Percentiles rank a stretch among this genome's conserved stretches.
phyloP scores from a whole-genome alignment of 352 stramenopile species.

The Phytopythium chamaehyphon region DNA sequence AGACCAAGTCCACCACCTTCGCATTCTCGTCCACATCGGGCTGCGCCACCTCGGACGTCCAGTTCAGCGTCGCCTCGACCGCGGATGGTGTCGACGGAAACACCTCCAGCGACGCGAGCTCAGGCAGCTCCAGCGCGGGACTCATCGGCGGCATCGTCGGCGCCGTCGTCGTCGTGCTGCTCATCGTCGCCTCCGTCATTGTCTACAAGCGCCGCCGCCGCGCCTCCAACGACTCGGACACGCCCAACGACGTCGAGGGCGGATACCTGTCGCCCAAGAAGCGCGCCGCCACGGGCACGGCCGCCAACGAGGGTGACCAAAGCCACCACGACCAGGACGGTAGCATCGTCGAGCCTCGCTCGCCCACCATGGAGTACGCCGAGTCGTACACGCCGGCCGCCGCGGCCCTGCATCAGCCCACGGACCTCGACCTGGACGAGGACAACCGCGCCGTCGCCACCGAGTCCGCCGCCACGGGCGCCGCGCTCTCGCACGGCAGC shows the following conservation, averaged over 20 bases:
- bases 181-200: slow-evolving; percentile 70
- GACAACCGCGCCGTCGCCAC: background rate
- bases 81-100: slow-evolving; percentile 33
- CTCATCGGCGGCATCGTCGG: slow-evolving; percentile 39
- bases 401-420: slow-evolving; percentile 14
- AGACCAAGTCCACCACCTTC: slow-evolving; percentile 55
- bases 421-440: background rate
- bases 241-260: slow-evolving; percentile 43
- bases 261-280: slow-evolving; percentile 65
- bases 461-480: slow-evolving; percentile 3
- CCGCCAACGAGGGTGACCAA: slow-evolving; percentile 29
- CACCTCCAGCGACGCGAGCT: slow-evolving; percentile 6
- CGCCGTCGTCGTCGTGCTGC: slow-evolving; percentile 37
- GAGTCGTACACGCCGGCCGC: slow-evolving; percentile 49
- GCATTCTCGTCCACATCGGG: slow-evolving; percentile 46
- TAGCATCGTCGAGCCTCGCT: slow-evolving; percentile 19
- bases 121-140: slow-evolving; percentile 11
- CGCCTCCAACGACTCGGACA: slow-evolving; percentile 25
- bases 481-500: slow-evolving; percentile 9
- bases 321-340: slow-evolving; percentile 11
- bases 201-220: slow-evolving; percentile 55
- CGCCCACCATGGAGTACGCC: slow-evolving; percentile 48
- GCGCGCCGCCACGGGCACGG: slow-evolving; percentile 11
- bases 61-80: slow-evolving; percentile 64
- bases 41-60: slow-evolving; percentile 56